Conservation (phyloP, 2,329 filamentous ascomycete species). For the Fusarium incarnatum region DNA sequence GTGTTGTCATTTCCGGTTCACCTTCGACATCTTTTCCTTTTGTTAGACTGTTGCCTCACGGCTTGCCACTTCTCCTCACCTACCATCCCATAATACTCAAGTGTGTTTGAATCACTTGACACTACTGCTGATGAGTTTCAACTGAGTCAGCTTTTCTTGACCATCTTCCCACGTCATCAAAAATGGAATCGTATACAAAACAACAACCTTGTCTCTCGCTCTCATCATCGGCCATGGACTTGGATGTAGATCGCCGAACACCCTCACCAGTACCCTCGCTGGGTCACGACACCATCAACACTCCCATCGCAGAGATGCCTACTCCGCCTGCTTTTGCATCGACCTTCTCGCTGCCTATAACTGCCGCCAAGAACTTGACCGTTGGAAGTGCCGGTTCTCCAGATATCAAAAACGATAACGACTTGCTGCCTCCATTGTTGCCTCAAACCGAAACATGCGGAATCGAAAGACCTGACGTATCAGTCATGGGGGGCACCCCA, state of each 20-base stretch:
- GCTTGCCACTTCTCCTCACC: slow-evolving; percentile 3
- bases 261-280: slow-evolving; percentile 37
- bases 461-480: slow-evolving; percentile 13
- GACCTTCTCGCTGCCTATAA: slow-evolving; percentile 21
- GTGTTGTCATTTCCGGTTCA: slow-evolving; percentile 11
- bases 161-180: background rate
- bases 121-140: slow-evolving; percentile 1
- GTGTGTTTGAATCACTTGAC: slow-evolving; percentile 6
- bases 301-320: slow-evolving; percentile 33
- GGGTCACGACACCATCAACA: slow-evolving; percentile 32
- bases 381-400: slow-evolving; percentile 8
- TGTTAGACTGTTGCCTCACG: slow-evolving; percentile 38
- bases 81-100: slow-evolving; percentile 5
- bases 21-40: slow-evolving; percentile 8
- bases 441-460: slow-evolving; percentile 24
- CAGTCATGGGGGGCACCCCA: slow-evolving; percentile 26
- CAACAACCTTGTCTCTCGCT: slow-evolving; percentile 22
- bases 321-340: slow-evolving; percentile 36
- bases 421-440: slow-evolving; percentile 17
- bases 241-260: slow-evolving; percentile 32
- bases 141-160: background rate
- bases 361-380: slow-evolving; percentile 19
- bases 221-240: slow-evolving; percentile 35
- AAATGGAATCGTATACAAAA: slow-evolving; percentile 34
- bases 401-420: slow-evolving; percentile 13